Conservation (phyloP, 345 rosid species). For the Fremontodendron californicum region DNA sequence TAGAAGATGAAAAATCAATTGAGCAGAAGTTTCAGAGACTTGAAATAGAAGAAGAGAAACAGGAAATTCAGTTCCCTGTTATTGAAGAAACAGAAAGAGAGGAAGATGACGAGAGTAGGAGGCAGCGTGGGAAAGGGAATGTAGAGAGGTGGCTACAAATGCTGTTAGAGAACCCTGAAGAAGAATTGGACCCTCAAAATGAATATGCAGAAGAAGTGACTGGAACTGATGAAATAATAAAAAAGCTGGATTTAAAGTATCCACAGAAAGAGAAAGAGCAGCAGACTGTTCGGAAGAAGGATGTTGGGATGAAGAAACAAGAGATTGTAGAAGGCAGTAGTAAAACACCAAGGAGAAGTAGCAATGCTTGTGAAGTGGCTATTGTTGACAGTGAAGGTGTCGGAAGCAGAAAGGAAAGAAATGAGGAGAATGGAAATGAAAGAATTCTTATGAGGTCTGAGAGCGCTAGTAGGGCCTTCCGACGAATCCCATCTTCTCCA, state of each 20-base stretch:
- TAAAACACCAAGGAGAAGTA: slow-evolving; percentile 8
- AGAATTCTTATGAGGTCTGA: slow-evolving; percentile 60
- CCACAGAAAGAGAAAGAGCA: slow-evolving; percentile 39
- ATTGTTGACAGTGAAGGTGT: background rate
- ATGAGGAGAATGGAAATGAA: slow-evolving; percentile 42
- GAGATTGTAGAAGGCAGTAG: slow-evolving; percentile 19
- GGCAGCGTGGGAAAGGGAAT: slow-evolving; percentile 80
- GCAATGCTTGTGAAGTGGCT: slow-evolving; percentile 5
- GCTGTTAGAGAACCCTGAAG: slow-evolving; percentile 54
- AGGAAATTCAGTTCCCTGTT: slow-evolving; percentile 29
- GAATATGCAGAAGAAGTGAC: slow-evolving; percentile 22
- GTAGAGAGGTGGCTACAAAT: slow-evolving; percentile 92
- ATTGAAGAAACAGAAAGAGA: slow-evolving; percentile 42
- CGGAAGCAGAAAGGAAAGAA: slow-evolving; percentile 33
- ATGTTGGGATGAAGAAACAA: slow-evolving; percentile 19
- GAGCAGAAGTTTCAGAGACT: slow-evolving; percentile 40
- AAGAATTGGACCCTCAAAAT: slow-evolving; percentile 34
- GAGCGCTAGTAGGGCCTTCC: slow-evolving; percentile 74
- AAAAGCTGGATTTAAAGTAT: slow-evolving; percentile 48
- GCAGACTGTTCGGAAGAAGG: too few species aligned
- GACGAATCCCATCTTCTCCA: slow-evolving; percentile 89
- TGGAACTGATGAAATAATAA: slow-evolving; percentile 50
- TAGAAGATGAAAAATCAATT: slow-evolving; percentile 30
- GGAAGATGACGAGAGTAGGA: slow-evolving; percentile 78
- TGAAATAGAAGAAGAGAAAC: slow-evolving; percentile 40